Evolutionary conservation across 352 stramenopile genomes (phyloP), one percentile per base, ranked within the genome.

Genomic region (Globisporangium parvum): DNA sequence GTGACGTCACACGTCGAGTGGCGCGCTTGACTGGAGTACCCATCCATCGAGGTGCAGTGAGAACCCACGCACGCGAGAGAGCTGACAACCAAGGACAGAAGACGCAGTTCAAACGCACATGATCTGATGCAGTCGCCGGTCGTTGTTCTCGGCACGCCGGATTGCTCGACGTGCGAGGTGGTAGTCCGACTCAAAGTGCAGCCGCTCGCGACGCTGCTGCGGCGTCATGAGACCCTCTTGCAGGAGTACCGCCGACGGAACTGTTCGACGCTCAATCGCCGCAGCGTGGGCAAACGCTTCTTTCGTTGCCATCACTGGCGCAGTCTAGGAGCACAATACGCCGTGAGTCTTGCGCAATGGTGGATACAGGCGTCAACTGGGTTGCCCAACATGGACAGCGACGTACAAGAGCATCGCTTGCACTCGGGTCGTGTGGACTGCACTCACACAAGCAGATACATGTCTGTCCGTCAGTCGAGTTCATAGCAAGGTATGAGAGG

Each of bases 221-320:
- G 82, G 78, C 0, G 68, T 86, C 76, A 91, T 86, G 20, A 91
- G 61, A 0, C 82, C 80, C 73, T 93, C 80, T n/a, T 73, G 75
- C 3, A 93, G 53, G 51, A 82, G 49, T 15, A 88, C 67, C 0
- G 80, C 86, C 12, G 40, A 24, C 0, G 80, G 80, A 9, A 87
- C 68, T 4, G 52, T 39, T 6, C 60, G 63, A 42, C 81, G 56
- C 46, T 77, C 73, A 41, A 90, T 86, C 55, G 75, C 69, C 0
- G 73, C 57, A 33, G 67, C 62, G 23, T 73, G 69, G n/a, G 53
- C 67, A 15, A 81, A 70, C 0, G 69, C 61, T 17, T 88, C 77
- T 49, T 75, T 79, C 53, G 73, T 71, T 0, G 52, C 69, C 66
- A 85, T 64, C 23, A 88, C 41, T 5, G 75, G 74, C 3, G 69